Percentiles rank a stretch among this genome's conserved stretches.
Conservation (phyloP, 768 basidiomycete genomes). For the Paxillus ammoniavirescens region DNA sequence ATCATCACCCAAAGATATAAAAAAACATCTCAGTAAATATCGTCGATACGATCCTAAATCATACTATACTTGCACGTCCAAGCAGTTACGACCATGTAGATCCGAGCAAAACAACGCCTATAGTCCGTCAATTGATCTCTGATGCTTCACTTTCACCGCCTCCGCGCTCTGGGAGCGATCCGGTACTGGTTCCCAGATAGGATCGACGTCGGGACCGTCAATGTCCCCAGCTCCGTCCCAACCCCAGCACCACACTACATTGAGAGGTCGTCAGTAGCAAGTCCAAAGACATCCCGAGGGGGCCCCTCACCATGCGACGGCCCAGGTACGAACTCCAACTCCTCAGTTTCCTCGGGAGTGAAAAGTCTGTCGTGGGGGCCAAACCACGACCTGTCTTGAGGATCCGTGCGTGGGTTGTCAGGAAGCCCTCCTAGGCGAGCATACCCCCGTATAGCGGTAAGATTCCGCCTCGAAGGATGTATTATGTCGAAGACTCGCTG, state of each 20-base stretch:
- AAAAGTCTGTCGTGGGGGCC: constrained; percentile 96
- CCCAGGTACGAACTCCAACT: constrained; percentile 73
- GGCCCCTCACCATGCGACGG: constrained; percentile 71
- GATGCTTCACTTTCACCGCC: constrained; percentile 70
- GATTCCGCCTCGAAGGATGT: constrained; percentile 85
- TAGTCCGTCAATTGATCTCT: constrained; percentile 39
- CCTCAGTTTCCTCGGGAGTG: constrained; percentile 80
- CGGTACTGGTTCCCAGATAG: constrained; percentile 90
- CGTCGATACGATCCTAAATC: no score
- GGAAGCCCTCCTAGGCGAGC: constrained; percentile 93
- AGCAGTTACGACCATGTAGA: no score
- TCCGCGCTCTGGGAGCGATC: constrained; percentile 56
- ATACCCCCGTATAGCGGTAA: constrained; percentile 95
- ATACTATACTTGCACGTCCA: no score
- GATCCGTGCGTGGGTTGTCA: constrained; percentile 94
- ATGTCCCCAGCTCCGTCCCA: constrained; percentile 99
- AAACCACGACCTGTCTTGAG: constrained; percentile 97
- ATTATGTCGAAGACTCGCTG: constrained; percentile 95
- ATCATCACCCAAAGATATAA: no score
- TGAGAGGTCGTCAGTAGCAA: not conserved
- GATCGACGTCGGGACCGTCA: constrained; percentile 96
- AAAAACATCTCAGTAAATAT: no score
- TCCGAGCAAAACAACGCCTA: constrained; percentile 8
- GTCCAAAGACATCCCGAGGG: not conserved
- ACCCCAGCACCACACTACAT: constrained; percentile 97